A percentile compares a stretch with the other conserved stretches of the same genome.
phyloP scores from a whole-genome alignment of 805 yeast species.

The Candida ulmi region DNA sequence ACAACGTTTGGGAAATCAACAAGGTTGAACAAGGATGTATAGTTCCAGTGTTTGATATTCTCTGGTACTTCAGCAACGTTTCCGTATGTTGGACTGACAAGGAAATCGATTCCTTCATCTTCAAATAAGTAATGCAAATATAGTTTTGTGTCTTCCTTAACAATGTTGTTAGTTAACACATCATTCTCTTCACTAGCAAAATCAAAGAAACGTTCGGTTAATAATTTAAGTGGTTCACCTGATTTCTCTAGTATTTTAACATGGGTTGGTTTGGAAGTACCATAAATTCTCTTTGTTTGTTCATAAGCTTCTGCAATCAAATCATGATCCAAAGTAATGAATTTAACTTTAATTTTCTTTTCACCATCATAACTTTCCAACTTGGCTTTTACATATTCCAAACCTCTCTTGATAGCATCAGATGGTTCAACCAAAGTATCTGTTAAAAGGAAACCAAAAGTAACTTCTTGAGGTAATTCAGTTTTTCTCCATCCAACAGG shows the following conservation, averaged over 20 bases:
- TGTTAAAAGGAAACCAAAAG: slow-evolving; percentile 55
- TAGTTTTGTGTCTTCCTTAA: slow-evolving; percentile 54
- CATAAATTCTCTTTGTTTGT: slow-evolving; percentile 56
- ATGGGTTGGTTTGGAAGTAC: slow-evolving; percentile 48
- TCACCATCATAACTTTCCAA: slow-evolving; percentile 37
- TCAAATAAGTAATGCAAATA: slow-evolving; percentile 50
- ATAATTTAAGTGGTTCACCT: slow-evolving; percentile 65
- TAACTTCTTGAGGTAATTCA: slow-evolving; percentile 35
- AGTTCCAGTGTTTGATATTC: slow-evolving; percentile 69
- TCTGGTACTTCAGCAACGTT: slow-evolving; percentile 68
- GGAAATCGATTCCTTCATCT: slow-evolving; percentile 55
- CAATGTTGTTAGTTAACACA: slow-evolving; percentile 50
- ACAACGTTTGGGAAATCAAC: slow-evolving; percentile 67
- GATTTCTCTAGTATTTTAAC: slow-evolving; percentile 46
- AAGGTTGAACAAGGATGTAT: slow-evolving; percentile 68
- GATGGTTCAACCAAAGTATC: slow-evolving; percentile 65
- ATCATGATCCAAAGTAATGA: slow-evolving; percentile 49
- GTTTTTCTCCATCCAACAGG: slow-evolving; percentile 36
- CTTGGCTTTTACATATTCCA: slow-evolving; percentile 47
- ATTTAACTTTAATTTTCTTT: slow-evolving; percentile 32
- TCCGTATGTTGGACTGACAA: slow-evolving; percentile 60
- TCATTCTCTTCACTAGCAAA: slow-evolving; percentile 56
- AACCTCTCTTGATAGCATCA: slow-evolving; percentile 54
- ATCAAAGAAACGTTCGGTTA: slow-evolving; percentile 57
- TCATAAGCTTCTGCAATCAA: slow-evolving; percentile 46